Conservation (phyloP, 495 filamentous ascomycete genomes). For the Neurospora intermedia region DNA sequence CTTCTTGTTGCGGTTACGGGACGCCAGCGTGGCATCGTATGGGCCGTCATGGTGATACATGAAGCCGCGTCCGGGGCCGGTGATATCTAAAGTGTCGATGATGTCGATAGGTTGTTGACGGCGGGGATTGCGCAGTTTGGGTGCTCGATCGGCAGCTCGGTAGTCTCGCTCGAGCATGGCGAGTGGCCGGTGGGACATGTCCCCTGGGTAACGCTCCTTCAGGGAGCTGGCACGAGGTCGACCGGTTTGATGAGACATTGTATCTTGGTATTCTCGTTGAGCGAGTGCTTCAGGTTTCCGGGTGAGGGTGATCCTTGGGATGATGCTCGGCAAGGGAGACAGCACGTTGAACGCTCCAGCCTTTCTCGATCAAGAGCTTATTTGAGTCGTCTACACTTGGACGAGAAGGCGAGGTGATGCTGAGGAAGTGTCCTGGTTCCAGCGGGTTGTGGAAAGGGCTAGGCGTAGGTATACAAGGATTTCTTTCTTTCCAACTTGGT, state of each 20-base stretch:
- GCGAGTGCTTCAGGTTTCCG: slow-evolving; percentile 5
- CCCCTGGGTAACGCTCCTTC: slow-evolving; percentile 45
- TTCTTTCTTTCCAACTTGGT: slow-evolving; percentile 9
- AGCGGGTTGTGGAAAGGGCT: slow-evolving; percentile 13
- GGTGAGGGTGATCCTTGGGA: slow-evolving; percentile 11
- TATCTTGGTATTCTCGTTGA: background rate
- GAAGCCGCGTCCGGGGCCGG: slow-evolving; percentile 33
- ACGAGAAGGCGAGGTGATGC: slow-evolving; percentile 13
- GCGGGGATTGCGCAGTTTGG: slow-evolving; percentile 42
- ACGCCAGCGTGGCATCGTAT: slow-evolving; percentile 70
- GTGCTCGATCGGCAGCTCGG: slow-evolving; percentile 50
- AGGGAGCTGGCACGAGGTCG: slow-evolving; percentile 40
- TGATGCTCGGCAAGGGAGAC: slow-evolving; percentile 16
- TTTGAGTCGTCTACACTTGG: slow-evolving; percentile 5
- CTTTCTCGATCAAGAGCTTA: background rate
- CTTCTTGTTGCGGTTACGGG: slow-evolving; percentile 54
- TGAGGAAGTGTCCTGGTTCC: slow-evolving; percentile 24
- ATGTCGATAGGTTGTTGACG: slow-evolving; percentile 59
- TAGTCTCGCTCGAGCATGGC: slow-evolving; percentile 47
- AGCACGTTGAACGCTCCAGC: slow-evolving; percentile 8
- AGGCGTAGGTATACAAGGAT: slow-evolving; percentile 11
- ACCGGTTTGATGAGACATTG: background rate
- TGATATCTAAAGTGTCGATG: slow-evolving; percentile 69
- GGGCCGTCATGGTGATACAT: slow-evolving; percentile 88
- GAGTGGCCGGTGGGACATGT: slow-evolving; percentile 51